Base-by-base conservation (phyloP, 345 rosid genomes). In the Eutrema heterophyllum region DNA sequence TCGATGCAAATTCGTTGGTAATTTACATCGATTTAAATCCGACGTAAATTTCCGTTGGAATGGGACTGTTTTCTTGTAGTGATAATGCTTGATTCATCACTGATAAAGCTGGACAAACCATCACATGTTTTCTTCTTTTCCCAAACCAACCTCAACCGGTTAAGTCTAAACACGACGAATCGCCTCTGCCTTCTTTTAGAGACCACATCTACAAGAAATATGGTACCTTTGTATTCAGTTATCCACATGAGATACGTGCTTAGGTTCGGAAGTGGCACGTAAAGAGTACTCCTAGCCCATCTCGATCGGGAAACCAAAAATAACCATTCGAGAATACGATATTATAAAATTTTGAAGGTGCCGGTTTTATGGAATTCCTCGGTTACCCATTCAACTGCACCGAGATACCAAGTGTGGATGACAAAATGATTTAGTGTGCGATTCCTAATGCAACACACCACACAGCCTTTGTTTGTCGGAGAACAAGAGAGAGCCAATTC, bases 101-200 rank as follows among this genome's bases (percentile, higher is more conserved):
- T 57, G n/a, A 57, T 11, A 36, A 57, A 57, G 9, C 11, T 57
- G 44, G 63, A 57, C 63, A 57, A 57, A 57, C 63, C 63, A 36
- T 57, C 44, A 10, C 1, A 57, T 36, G 41, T 57, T 36, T 57
- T 5, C n/a, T 5, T 35, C 63, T 6, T 36, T 57, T 57, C 29
- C 63, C 44, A 36, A 59, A 59, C 46, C n/a, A 5, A 38, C 32
- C 15, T 14, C 32, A 38, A 36, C 45, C 5, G 8, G 26, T 58
- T 38, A 18, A 18, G 4, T 58, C 29, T 3, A 38, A 58, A 58
- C 45, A 58, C 12, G 30, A 18, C 16, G 13, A 57, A 9, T 9
- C 9, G 41, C 15, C 5, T 7, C 52, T 4, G 52, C 4, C 5
- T 48, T 2, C 10, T 46, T 1, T 46, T 48, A 9, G 27, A 18